Percentiles rank a stretch among this genome's conserved stretches.
phyloP scores from a whole-genome alignment of 2,329 filamentous ascomycete species.

The Keithomyces neogunnii region DNA sequence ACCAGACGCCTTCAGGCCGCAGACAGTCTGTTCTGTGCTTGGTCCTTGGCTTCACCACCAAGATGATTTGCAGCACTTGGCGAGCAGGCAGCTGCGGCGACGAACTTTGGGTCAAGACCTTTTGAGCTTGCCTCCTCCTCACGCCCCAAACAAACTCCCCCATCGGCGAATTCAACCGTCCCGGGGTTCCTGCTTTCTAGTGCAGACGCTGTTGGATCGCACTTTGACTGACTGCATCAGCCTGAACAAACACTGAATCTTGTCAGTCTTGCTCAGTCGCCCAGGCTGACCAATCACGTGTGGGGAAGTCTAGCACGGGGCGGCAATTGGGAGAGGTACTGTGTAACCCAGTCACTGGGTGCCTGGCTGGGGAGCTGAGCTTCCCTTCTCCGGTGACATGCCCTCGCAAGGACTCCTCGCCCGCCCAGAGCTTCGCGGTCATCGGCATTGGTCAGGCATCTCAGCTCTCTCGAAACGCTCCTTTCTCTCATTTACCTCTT shows the following conservation, averaged over 20 bases:
- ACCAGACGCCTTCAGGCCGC: too few relatives aligned
- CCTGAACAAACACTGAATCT: not conserved
- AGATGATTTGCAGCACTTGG: too few relatives aligned
- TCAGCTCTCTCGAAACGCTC: slow-evolving; percentile 48
- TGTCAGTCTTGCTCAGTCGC: not conserved
- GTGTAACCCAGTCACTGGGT: not conserved
- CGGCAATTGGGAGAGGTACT: not conserved
- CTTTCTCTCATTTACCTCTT: slow-evolving; percentile 46
- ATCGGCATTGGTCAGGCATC: slow-evolving; percentile 38
- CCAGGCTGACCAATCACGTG: slow-evolving; percentile 4
- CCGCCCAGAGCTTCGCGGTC: slow-evolving; percentile 33
- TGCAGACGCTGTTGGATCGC: too few relatives aligned
- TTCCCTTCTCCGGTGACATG: slow-evolving; percentile 4
- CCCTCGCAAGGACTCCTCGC: slow-evolving; percentile 12
- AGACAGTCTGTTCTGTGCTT: too few relatives aligned
- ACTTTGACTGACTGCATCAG: too few relatives aligned
- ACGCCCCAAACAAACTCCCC: too few relatives aligned
- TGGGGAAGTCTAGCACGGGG: not conserved
- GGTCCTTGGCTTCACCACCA: too few relatives aligned
- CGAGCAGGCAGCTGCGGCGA: too few relatives aligned
- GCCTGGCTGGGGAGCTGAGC: not conserved
- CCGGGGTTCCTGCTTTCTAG: too few relatives aligned
- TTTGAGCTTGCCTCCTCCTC: too few relatives aligned
- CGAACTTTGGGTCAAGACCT: too few relatives aligned
- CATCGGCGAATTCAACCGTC: too few relatives aligned